Conservation (phyloP, 371 early-diverging fungal species). For the Basidiobolus meristosporus region DNA sequence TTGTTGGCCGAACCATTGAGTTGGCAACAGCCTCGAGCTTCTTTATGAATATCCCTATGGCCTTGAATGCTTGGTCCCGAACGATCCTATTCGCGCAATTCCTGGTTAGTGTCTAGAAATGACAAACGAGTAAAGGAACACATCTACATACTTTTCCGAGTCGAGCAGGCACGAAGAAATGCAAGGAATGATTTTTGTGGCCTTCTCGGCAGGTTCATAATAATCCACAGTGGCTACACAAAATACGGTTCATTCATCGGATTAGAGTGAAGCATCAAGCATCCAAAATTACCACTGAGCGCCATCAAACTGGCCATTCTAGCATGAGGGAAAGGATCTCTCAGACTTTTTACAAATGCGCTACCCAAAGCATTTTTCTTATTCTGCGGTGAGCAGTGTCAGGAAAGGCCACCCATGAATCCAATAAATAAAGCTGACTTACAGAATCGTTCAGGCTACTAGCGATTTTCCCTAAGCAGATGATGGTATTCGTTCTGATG, state of each 20-base stretch:
- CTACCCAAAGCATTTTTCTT: constrained; percentile 56
- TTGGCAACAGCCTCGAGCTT: constrained; percentile 43
- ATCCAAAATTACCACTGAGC: constrained; percentile 24
- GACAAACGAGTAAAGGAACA: not conserved
- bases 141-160: constrained; percentile 45
- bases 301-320: constrained; percentile 79
- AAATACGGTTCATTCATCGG: not conserved
- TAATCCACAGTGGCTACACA: constrained; percentile 40
- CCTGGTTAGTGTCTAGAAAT: not conserved
- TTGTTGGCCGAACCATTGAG: constrained; percentile 32
- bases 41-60: constrained; percentile 36
- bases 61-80: constrained; percentile 62
- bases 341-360: constrained; percentile 59
- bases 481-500: constrained; percentile 85
- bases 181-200: constrained; percentile 51
- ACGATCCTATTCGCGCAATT: constrained; percentile 22
- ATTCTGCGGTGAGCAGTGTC: constrained; percentile 14
- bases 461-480: constrained; percentile 80
- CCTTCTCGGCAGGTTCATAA: constrained; percentile 53
- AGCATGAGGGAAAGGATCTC: constrained; percentile 87
- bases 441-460: constrained; percentile 47
- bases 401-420: not conserved
- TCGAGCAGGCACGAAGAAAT: constrained; percentile 60
- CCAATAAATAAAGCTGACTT: constrained; percentile 7
- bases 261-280: not conserved